Evolutionary conservation across 345 rosid genomes (phyloP), one percentile per base, ranked within the genome.

Genomic region (Fremontodendron californicum): DNA sequence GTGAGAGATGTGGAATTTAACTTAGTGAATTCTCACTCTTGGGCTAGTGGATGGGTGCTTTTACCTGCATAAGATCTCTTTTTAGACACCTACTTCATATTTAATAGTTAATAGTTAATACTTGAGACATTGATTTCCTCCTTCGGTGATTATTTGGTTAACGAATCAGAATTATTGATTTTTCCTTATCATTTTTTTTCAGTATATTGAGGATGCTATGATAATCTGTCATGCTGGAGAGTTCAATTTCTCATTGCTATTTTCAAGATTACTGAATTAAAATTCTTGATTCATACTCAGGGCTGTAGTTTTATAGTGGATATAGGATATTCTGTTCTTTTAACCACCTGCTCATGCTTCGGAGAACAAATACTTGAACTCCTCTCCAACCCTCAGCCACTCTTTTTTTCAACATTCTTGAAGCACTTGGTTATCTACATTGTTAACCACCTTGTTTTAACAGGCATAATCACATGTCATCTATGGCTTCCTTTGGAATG

Each of bases 401-500:
- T 8, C 11, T 66, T 40, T 66, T 37, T 40, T 40, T 0, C 0
- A n/a, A 43, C 12, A 69, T n/a, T 13, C 55, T 23, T 69, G 6
- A 69, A 67, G 25, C 35, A 7, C 37, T 69, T 69, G 54, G 37
- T 45, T 61, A 37, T 49, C 61, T 29, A 9, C 40, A 46, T 27
- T 74, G 21, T 57, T 27, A 25, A 48, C 54, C 72, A 61, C 58
- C 74, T 80, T 80, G 54, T 86, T 75, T 74, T 75, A 80, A 63
- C 83, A 88, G 98, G 75, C 86, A 87, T 75, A 79, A 89, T 52
- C 89, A 87, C 46, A 75, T 85, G 78, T 57, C 95, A 70, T 75
- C 93, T 43, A 77, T 89, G 84, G 75, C 87, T 83, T 77, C 90
- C 51, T 87, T 86, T 69, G 91, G 88, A 65, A 73, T 88, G 85